Percentiles rank a stretch among this genome's conserved stretches.
Conservation (phyloP, 2,329 filamentous ascomycete genomes). For the Dactylellina drechsleri region DNA sequence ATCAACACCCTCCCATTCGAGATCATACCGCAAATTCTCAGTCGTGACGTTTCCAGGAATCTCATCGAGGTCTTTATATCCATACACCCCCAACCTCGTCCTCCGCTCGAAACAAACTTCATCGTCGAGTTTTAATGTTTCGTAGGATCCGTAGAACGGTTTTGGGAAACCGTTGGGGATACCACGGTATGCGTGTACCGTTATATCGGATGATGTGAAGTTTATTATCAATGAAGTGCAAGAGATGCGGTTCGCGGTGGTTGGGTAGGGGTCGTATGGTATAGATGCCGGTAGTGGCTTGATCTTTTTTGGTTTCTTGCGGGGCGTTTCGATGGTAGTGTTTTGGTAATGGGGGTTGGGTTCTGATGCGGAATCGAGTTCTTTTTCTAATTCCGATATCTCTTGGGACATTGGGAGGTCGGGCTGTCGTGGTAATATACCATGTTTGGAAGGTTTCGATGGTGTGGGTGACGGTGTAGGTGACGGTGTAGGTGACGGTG, state of each 20-base stretch:
- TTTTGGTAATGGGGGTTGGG: no score
- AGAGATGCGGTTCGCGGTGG: conserved; percentile 64
- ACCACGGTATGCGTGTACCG: conserved; percentile 63
- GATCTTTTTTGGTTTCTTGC: conserved; percentile 61
- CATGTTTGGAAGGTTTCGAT: conserved; percentile 32
- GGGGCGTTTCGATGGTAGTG: no score
- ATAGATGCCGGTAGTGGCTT: conserved; percentile 16
- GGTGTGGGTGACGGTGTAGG: no score
- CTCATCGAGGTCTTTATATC: conserved; percentile 73
- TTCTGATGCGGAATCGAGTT: no score
- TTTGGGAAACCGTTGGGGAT: conserved; percentile 86
- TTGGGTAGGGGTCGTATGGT: conserved; percentile 74
- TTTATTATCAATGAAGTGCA: conserved; percentile 53
- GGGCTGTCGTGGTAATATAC: conserved; percentile 53
- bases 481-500: no score
- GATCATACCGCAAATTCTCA: conserved; percentile 60
- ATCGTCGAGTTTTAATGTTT: conserved; percentile 78
- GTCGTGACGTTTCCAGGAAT: conserved; percentile 25
- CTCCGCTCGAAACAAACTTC: conserved; percentile 94
- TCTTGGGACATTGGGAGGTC: conserved; percentile 54
- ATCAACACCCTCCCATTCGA: conserved; percentile 68
- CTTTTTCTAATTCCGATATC: conserved; percentile 1
- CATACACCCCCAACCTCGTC: conserved; percentile 84
- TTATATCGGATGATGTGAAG: conserved; percentile 21
- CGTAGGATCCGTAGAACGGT: conserved; percentile 85